These are phyloP conservation scores for Cercospora nicotianae DNA, from an alignment of 2,329 filamentous ascomycete genomes.

Conservation along the genomic window DNA sequence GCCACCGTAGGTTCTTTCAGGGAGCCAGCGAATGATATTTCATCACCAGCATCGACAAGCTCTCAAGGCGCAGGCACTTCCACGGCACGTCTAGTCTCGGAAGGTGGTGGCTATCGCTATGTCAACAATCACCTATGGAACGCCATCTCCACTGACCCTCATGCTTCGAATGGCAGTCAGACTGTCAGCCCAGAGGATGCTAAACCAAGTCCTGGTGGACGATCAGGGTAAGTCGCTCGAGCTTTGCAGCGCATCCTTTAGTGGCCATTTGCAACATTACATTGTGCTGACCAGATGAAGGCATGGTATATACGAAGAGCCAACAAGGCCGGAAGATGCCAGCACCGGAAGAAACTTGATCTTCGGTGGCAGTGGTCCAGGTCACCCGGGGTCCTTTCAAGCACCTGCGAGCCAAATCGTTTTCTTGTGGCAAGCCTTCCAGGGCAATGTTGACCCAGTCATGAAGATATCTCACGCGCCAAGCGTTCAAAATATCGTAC, in stretches of 20 bases:
- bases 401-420: constrained; percentile 51
- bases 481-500: constrained; percentile 65
- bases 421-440: constrained; percentile 71
- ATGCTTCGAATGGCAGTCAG: constrained; percentile 18
- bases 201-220: constrained; percentile 11
- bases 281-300: constrained; percentile 2
- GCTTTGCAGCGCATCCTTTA: constrained; percentile 5
- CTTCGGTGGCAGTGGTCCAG: constrained; percentile 19
- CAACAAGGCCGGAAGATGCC: constrained; percentile 6
- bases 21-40: constrained; percentile 15
- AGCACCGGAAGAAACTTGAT: constrained; percentile 26
- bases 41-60: constrained; percentile 22
- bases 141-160: constrained; percentile 23
- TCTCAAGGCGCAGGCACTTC: constrained; percentile 19
- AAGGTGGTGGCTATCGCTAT: constrained; percentile 29
- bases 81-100: constrained; percentile 29
- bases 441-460: constrained; percentile 73
- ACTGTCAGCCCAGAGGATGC: constrained; percentile 12
- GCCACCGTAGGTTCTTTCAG: constrained; percentile 12
- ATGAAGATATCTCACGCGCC: constrained; percentile 73
- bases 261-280: background rate
- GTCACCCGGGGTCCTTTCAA: constrained; percentile 28
- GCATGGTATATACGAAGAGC: constrained; percentile 18
- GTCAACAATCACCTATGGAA: constrained; percentile 33
- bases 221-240: constrained; percentile 9